Evolutionary conservation across 352 stramenopile genomes (phyloP).

Genomic region (Phytophthora pistaciae): DNA sequence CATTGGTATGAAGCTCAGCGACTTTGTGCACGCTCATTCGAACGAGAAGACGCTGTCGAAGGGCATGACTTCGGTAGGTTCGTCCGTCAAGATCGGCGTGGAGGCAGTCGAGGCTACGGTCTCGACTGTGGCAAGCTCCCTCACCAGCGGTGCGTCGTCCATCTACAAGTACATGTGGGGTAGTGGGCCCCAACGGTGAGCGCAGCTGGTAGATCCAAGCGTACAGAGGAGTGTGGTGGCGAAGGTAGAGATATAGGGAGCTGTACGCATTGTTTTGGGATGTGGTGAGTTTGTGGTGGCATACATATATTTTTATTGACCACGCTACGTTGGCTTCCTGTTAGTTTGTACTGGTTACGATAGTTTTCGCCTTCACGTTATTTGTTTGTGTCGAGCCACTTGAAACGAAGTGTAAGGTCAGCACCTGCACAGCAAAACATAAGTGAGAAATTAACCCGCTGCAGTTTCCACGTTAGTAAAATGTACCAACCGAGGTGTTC

Average conservation of each 20-base stretch:
- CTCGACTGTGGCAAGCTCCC: constrained; percentile 80
- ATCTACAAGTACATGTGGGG: constrained; percentile 91
- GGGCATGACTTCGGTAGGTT: constrained; percentile 81
- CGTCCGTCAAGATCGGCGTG: constrained; percentile 84
- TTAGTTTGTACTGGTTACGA: no score
- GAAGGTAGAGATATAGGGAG: constrained; percentile 7
- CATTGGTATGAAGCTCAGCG: constrained; percentile 85
- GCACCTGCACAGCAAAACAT: not conserved
- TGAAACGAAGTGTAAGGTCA: not conserved
- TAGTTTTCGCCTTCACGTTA: no score
- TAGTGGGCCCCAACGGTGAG: constrained; percentile 35
- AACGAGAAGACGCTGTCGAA: constrained; percentile 90
- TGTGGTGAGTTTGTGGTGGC: constrained; percentile 22
- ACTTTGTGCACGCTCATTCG: constrained; percentile 87
- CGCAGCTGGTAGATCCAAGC: constrained; percentile 19
- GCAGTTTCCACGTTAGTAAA: no score
- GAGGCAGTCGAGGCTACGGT: constrained; percentile 78
- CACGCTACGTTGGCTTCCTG: not conserved
- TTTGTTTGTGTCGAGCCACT: not conserved
- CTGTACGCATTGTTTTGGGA: constrained; percentile 16
- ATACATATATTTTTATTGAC: constrained; percentile 28
- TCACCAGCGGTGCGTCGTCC: constrained; percentile 79
- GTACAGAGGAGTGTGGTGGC: constrained; percentile 16
- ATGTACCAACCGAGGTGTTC: not conserved
- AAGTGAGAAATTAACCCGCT: no score